These are phyloP conservation scores for Lipomyces chichibuensis DNA, from an alignment of 805 yeast species.

Conservation along the genomic window DNA sequence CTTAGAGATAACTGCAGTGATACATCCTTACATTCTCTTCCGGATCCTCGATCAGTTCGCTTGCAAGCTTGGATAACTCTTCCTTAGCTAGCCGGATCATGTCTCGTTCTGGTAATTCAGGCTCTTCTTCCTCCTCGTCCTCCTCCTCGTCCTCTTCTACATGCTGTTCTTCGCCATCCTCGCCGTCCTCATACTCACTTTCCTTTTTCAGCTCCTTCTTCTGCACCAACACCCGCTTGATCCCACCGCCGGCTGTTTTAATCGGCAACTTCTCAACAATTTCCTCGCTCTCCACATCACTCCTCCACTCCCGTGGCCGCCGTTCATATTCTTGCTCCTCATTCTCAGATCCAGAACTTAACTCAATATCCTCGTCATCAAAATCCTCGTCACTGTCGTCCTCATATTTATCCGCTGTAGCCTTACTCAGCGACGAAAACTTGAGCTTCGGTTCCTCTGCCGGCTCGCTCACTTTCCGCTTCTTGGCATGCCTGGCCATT, in stretches of 20 bases:
- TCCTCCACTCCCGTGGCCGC: slow-evolving; percentile 60
- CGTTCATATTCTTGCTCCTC: slow-evolving; percentile 80
- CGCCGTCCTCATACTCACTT: slow-evolving; percentile 31
- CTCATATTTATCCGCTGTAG: not conserved
- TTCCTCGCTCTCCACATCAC: slow-evolving; percentile 43
- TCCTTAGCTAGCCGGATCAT: slow-evolving; percentile 68
- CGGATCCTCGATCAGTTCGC: slow-evolving; percentile 79
- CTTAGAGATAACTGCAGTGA: not conserved
- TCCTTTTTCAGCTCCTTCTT: slow-evolving; percentile 37
- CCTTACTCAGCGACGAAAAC: slow-evolving; percentile 6
- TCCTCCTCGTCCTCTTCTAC: slow-evolving; percentile 41
- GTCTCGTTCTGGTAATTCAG: slow-evolving; percentile 56
- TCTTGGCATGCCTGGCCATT: not conserved
- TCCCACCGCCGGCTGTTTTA: slow-evolving; percentile 66
- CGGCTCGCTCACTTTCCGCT: slow-evolving; percentile 1
- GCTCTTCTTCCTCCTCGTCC: slow-evolving; percentile 47
- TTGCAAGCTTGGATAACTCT: slow-evolving; percentile 80
- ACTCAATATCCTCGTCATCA: slow-evolving; percentile 1
- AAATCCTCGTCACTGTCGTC: not conserved
- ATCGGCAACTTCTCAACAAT: slow-evolving; percentile 78
- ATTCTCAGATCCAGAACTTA: slow-evolving; percentile 49
- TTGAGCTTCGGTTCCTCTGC: slow-evolving; percentile 3
- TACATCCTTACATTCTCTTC: slow-evolving; percentile 65
- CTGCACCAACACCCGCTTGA: slow-evolving; percentile 61
- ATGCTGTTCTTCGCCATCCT: slow-evolving; percentile 41